phyloP scores from a whole-genome alignment of 1,139 yeast species.

The Magnusiomyces suaveolens region DNA sequence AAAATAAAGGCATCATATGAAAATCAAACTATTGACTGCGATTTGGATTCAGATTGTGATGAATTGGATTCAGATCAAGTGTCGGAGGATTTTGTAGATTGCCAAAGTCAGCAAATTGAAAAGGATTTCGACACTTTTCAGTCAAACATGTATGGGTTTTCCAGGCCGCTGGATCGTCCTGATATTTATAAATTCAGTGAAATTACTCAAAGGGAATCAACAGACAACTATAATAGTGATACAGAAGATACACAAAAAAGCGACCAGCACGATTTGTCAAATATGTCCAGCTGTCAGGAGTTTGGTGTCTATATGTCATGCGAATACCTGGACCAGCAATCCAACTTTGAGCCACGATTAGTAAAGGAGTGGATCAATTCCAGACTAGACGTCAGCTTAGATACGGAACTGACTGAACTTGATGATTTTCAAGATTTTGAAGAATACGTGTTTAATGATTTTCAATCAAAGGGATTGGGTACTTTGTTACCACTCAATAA shows the following conservation, averaged over 20 bases:
- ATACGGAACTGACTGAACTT: background rate
- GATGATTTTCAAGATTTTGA: background rate
- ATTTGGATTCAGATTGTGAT: background rate
- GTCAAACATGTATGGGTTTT: too few relatives aligned
- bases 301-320: background rate
- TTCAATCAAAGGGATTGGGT: background rate
- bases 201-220: background rate
- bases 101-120: too few relatives aligned
- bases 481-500: background rate
- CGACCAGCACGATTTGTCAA: background rate
- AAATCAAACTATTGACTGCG: background rate
- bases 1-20: background rate
- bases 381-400: background rate
- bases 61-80: too few relatives aligned
- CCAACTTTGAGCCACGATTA: background rate
- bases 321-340: background rate
- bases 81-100: too few relatives aligned
- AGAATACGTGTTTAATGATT: background rate
- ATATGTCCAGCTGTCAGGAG: background rate
- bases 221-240: background rate
- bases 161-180: background rate
- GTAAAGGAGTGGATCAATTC: background rate
- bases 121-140: background rate
- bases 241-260: background rate
- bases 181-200: background rate